A percentile compares a stretch with the other conserved stretches of the same genome.
phyloP scores from a whole-genome alignment of 108 stramenopile genomes.

The Chaetoceros tenuissimus region DNA sequence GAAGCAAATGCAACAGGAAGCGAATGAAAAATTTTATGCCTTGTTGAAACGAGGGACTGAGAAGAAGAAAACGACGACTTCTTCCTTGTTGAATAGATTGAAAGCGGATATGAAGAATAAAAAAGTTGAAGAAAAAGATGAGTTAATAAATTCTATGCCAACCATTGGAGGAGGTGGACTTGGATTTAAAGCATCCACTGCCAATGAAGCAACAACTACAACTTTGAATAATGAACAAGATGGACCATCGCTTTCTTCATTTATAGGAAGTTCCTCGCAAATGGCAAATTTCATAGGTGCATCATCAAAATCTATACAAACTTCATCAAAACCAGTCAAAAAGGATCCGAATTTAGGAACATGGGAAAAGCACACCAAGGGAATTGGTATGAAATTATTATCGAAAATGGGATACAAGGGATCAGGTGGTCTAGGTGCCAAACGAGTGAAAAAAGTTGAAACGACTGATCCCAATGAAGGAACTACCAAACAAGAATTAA shows the following conservation, averaged over 20 bases:
- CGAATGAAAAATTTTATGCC: background rate
- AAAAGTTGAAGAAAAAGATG: too few species aligned
- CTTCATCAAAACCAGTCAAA: conserved; percentile 1
- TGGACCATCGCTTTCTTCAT: too few species aligned
- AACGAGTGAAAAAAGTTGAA: conserved; percentile 17
- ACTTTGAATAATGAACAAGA: too few species aligned
- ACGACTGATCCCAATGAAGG: conserved; percentile 7
- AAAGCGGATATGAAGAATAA: background rate
- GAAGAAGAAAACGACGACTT: background rate
- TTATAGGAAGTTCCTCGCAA: too few species aligned
- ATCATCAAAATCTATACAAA: background rate
- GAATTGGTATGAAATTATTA: conserved; percentile 87
- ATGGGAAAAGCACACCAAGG: conserved; percentile 95
- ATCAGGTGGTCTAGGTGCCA: conserved; percentile 73
- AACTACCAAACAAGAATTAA: background rate
- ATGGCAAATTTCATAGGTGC: background rate
- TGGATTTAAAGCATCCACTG: too few species aligned
- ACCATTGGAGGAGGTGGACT: background rate
- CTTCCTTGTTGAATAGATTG: conserved; percentile 1
- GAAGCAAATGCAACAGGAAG: background rate
- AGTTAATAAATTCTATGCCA: too few species aligned
- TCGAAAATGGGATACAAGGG: conserved; percentile 90
- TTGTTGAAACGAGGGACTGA: background rate
- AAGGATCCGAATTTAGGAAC: conserved; percentile 52
- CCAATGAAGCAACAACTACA: too few species aligned